Evolutionary conservation across 345 rosid genomes (phyloP).

Genomic region (Kandelia obovata): DNA sequence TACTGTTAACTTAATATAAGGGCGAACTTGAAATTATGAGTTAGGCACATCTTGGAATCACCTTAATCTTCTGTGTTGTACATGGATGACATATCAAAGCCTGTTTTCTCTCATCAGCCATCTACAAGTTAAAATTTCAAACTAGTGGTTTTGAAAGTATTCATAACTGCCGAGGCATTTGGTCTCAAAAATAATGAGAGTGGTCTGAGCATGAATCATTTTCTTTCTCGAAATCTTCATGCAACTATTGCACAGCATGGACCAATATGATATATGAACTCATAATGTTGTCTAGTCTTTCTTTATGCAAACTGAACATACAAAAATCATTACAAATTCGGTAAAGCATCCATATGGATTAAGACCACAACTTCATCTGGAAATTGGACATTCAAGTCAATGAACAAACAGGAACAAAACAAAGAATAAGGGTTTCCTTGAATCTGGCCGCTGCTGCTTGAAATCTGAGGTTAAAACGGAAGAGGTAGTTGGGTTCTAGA

Average conservation of each 20-base stretch:
- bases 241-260: constrained; percentile 14
- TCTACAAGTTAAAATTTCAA: neutral
- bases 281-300: constrained; percentile 9
- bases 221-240: constrained; percentile 9
- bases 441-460: neutral
- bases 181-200: neutral
- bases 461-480: neutral
- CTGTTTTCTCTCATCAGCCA: neutral
- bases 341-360: too few species aligned
- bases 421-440: too few species aligned
- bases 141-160: neutral
- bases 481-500: neutral
- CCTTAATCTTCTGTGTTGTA: too few species aligned
- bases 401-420: too few species aligned
- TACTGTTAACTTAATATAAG: too few species aligned
- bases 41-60: too few species aligned
- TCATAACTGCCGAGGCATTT: neutral
- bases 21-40: too few species aligned
- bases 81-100: neutral
- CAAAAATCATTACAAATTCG: neutral
- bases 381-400: too few species aligned
- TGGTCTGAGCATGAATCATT: neutral
- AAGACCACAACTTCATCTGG: too few species aligned
- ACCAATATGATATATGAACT: neutral
- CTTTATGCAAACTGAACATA: neutral